phyloP scores from a whole-genome alignment of 2,329 filamentous ascomycete species.

The Penicillium italicum region DNA sequence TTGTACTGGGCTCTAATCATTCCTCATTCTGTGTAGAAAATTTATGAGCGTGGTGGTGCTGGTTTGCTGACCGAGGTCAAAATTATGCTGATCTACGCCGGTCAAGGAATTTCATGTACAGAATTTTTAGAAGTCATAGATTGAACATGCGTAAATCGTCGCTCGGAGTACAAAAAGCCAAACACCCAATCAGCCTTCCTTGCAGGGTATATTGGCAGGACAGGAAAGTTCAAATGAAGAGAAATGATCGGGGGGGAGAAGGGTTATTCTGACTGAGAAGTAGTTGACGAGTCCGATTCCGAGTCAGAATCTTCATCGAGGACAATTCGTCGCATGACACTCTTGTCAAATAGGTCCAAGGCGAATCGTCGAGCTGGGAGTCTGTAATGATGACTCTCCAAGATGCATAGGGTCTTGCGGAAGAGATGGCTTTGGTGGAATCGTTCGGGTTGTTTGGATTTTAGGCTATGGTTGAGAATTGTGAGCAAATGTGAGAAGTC shows the following conservation, averaged over 20 bases:
- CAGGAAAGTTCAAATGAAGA: background rate
- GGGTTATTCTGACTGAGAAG: slow-evolving; percentile 8
- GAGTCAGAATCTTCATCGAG: slow-evolving; percentile 62
- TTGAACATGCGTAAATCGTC: slow-evolving; percentile 11
- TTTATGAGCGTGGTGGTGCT: background rate
- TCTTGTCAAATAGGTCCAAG: slow-evolving; percentile 90
- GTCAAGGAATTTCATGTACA: background rate
- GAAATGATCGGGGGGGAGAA: background rate
- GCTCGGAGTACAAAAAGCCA: slow-evolving; percentile 6
- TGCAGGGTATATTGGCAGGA: slow-evolving; percentile 9
- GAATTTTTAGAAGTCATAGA: slow-evolving; percentile 7
- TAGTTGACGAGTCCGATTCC: slow-evolving; percentile 29
- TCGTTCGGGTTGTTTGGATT: slow-evolving; percentile 66
- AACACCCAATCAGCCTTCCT: slow-evolving; percentile 1
- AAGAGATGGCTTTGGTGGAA: slow-evolving; percentile 78
- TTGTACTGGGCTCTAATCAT: background rate
- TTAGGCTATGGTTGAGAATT: slow-evolving; percentile 57
- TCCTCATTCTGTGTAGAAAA: too few relatives aligned
- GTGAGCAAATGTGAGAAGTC: background rate
- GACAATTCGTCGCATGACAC: slow-evolving; percentile 77
- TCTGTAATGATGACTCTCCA: slow-evolving; percentile 87
- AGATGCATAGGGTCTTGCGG: slow-evolving; percentile 74
- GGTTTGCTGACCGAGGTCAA: background rate
- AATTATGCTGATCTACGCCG: background rate
- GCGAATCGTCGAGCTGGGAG: slow-evolving; percentile 84